Percentiles rank a stretch among this genome's conserved stretches.
phyloP scores from a whole-genome alignment of 1,284 basidiomycete genomes.

The Ganoderma resinaceum region DNA sequence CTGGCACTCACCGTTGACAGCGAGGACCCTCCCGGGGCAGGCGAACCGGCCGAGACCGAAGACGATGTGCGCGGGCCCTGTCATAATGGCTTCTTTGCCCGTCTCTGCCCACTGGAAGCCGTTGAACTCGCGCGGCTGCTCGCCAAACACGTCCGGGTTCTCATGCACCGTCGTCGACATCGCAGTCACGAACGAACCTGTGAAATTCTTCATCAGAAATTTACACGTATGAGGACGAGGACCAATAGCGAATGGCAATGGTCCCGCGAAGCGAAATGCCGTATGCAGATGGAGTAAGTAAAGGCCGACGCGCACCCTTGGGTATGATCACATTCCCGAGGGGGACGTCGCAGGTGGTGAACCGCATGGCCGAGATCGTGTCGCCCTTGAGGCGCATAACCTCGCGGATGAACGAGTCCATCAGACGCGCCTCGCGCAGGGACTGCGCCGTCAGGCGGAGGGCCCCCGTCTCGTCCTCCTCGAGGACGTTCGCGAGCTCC shows the following conservation, averaged over 20 bases:
- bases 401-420: conserved; percentile 48
- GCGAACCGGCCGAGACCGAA: conserved; percentile 47
- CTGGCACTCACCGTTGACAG: conserved; percentile 41
- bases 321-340: conserved; percentile 45
- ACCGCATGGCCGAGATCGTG: conserved; percentile 42
- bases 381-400: conserved; percentile 49
- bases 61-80: conserved; percentile 41
- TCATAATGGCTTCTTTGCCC: conserved; percentile 42
- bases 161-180: conserved; percentile 43
- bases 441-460: conserved; percentile 39
- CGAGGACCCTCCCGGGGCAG: conserved; percentile 44
- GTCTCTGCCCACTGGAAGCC: conserved; percentile 44
- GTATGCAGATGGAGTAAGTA: background rate
- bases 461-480: conserved; percentile 36
- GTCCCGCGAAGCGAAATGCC: too few relatives aligned
- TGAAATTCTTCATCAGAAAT: conserved; percentile 3
- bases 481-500: conserved; percentile 42
- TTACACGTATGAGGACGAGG: too few relatives aligned
- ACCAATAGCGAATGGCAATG: too few relatives aligned
- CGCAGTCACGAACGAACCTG: conserved; percentile 41
- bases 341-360: conserved; percentile 40
- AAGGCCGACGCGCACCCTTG: conserved; percentile 35
- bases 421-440: conserved; percentile 39
- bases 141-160: conserved; percentile 39
- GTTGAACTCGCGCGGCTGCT: conserved; percentile 40